Evolutionary conservation across 116 monocot species (phyloP), one percentile per base, ranked within the genome.

Genomic region (Zostera marina): DNA sequence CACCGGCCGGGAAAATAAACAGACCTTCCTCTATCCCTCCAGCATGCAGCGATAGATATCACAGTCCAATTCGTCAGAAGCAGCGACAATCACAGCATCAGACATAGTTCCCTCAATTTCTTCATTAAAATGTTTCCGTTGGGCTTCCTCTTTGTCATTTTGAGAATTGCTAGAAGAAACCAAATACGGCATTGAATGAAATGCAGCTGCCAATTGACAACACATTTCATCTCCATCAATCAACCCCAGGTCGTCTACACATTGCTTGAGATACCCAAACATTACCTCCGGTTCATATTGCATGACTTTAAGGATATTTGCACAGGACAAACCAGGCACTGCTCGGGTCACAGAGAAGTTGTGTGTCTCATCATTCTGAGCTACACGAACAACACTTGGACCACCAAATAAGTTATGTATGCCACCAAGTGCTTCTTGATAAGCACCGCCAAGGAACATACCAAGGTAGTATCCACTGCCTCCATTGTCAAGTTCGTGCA

Each of bases 381-480:
- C 58, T 22, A 88, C 94, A 8, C 88, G 71, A 25, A 94, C 79
- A 15, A 94, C 77, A 66, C 94, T 94, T 44, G 94, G 88, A 42
- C 81, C 81, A 0, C 93, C 93, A 39, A 94, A 88, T 17, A 94
- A 73, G 62, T 94, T 94, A 75, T 94, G 94, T 59, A 79, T 58
- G 5, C 94, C 94, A 0, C 94, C 88, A 2, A 94, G 72, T 17
- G 94, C 84, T 70, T 94, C 94, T 79, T 94, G 94, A 64, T 94
- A 94, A 11, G 94, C 94, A 17, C 93, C 93, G 17, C 93, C 94
- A 4, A 94, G 64, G 57, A 94, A 94, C 94, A 94, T 94, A 11
- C 88, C 94, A 53, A 94, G 64, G 53, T 84, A 94, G 62, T 94
- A 94, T 0, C 74, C 70, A 0, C 73, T 80, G 1, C 67, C 61